These are phyloP conservation scores for Hypoxylon sp. DNA, from an alignment of 2,329 filamentous ascomycete species.

Conservation along the genomic window DNA sequence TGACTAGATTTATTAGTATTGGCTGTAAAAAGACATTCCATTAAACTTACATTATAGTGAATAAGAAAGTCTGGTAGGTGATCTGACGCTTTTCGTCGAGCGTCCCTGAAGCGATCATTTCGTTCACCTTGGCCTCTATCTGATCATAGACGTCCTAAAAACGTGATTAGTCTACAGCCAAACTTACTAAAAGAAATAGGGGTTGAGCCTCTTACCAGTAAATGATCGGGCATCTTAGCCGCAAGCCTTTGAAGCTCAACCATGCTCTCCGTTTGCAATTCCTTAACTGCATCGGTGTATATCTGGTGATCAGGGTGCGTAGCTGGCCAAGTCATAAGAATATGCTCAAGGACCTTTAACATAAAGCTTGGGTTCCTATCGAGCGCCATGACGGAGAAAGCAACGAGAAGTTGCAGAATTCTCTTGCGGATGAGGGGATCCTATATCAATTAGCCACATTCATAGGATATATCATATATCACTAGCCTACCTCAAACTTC, in stretches of 20 bases:
- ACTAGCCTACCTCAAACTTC: constrained; percentile 71
- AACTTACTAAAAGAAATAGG: neutral
- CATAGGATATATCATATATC: neutral
- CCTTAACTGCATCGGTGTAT: constrained; percentile 91
- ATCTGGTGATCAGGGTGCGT: constrained; percentile 78
- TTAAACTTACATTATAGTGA: constrained; percentile 83
- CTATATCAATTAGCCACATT: constrained; percentile 54
- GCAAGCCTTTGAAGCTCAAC: constrained; percentile 91
- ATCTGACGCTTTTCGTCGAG: constrained; percentile 87
- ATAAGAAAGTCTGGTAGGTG: constrained; percentile 90
- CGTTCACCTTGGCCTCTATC: constrained; percentile 84
- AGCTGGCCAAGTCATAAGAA: constrained; percentile 85
- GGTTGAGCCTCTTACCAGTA: constrained; percentile 70
- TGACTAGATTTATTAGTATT: constrained; percentile 68
- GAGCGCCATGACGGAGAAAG: constrained; percentile 85
- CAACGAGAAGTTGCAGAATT: constrained; percentile 84
- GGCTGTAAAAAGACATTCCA: neutral
- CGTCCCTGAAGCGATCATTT: constrained; percentile 79
- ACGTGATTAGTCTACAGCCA: constrained; percentile 43
- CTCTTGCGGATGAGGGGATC: constrained; percentile 89
- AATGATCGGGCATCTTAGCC: constrained; percentile 90
- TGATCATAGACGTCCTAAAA: constrained; percentile 84
- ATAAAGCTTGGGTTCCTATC: constrained; percentile 85
- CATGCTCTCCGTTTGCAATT: constrained; percentile 87
- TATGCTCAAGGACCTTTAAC: constrained; percentile 90